phyloP scores from a whole-genome alignment of 176 grass and related monocot genomes.

The Cenchrus fungigraminus region DNA sequence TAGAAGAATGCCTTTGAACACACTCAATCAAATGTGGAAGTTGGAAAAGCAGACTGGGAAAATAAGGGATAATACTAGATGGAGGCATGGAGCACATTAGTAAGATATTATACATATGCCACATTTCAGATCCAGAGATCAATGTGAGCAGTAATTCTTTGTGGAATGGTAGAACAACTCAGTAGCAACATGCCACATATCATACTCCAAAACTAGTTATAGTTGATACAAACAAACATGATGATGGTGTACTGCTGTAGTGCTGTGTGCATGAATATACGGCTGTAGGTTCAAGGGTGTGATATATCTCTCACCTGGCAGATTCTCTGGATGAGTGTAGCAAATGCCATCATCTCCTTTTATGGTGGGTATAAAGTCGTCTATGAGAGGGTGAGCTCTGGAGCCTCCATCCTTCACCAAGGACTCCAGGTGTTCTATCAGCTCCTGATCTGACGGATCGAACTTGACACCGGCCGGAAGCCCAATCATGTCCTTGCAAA shows the following conservation, averaged over 20 bases:
- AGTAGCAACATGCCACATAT: not conserved
- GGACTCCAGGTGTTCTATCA: slow-evolving; percentile 78
- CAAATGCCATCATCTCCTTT: slow-evolving; percentile 86
- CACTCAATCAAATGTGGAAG: not conserved
- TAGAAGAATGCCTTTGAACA: not conserved
- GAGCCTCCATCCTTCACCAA: slow-evolving; percentile 61
- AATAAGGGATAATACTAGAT: not conserved
- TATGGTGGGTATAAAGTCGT: slow-evolving; percentile 82
- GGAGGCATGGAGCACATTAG: not conserved
- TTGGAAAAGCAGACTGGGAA: not conserved
- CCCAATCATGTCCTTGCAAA: slow-evolving; percentile 58
- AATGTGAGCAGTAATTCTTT: no score
- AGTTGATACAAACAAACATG: not conserved
- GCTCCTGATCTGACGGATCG: slow-evolving; percentile 82
- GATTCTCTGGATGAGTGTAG: slow-evolving; percentile 94
- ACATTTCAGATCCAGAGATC: slow-evolving; percentile 8
- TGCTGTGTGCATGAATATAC: not conserved
- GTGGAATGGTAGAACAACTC: no score
- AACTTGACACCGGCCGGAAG: slow-evolving; percentile 88
- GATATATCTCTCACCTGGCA: slow-evolving; percentile 61
- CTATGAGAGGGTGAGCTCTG: slow-evolving; percentile 72
- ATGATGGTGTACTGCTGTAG: not conserved
- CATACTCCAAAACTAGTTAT: not conserved
- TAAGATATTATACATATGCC: slow-evolving; percentile 9
- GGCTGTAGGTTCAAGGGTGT: not conserved